Evolutionary conservation across 2,329 filamentous ascomycete species (phyloP).

Genomic region (Verticillium zaregamsianum): DNA sequence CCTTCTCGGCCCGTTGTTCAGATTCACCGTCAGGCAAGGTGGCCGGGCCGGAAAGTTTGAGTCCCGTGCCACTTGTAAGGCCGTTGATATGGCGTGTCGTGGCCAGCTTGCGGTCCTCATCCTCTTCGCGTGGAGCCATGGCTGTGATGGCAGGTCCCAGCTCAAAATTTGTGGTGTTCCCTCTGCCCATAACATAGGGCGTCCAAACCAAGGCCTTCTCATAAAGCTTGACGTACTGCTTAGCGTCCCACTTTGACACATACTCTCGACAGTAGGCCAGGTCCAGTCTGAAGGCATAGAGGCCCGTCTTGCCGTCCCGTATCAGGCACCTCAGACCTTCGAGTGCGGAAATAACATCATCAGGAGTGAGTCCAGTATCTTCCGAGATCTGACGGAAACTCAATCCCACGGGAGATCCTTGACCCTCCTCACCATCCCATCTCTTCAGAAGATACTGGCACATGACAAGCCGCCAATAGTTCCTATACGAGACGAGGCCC

Average conservation of each 20-base stretch:
- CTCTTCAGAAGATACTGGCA: constrained; percentile 73
- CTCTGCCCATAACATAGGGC: constrained; percentile 92
- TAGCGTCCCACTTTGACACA: constrained; percentile 82
- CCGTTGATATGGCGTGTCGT: background rate
- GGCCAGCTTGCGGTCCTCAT: constrained; percentile 40
- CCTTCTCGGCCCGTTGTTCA: background rate
- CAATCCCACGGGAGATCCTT: constrained; percentile 34
- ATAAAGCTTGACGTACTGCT: constrained; percentile 82
- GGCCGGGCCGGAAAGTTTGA: background rate
- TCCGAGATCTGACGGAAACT: constrained; percentile 71
- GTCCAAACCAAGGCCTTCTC: constrained; percentile 85
- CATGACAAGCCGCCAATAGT: constrained; percentile 90
- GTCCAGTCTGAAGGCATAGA: constrained; percentile 87
- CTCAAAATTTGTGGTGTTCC: constrained; percentile 77
- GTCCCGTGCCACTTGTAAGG: background rate
- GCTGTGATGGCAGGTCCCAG: constrained; percentile 77
- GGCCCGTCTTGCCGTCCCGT: constrained; percentile 79
- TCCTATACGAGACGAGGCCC: constrained; percentile 94
- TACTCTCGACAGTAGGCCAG: constrained; percentile 82
- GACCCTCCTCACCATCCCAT: constrained; percentile 33
- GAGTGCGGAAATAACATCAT: constrained; percentile 91
- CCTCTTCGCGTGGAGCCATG: constrained; percentile 81
- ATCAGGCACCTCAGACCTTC: constrained; percentile 88
- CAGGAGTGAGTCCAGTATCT: constrained; percentile 89
- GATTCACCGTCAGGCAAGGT: background rate